Evolutionary conservation across 352 stramenopile species (phyloP).

Genomic region (Globisporangium canariense): DNA sequence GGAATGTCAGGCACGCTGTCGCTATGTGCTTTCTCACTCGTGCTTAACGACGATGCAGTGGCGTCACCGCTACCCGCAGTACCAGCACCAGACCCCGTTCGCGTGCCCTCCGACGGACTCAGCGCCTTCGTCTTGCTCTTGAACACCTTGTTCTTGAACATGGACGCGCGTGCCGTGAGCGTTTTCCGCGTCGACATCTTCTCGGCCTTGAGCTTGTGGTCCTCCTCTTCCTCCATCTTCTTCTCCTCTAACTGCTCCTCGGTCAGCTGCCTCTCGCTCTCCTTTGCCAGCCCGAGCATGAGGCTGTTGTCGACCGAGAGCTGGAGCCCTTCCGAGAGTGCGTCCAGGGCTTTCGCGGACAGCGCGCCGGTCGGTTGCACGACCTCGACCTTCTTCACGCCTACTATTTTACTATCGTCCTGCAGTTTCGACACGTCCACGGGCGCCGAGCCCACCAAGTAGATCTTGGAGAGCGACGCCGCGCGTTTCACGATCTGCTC

Average conservation of each 20-base stretch:
- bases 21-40: constrained; percentile 15
- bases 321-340: constrained; percentile 71
- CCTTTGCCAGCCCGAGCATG: constrained; percentile 20
- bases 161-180: constrained; percentile 56
- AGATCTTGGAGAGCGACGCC: constrained; percentile 80
- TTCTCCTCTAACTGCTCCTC: constrained; percentile 84
- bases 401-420: constrained; percentile 72
- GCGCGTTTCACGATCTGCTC: constrained; percentile 63
- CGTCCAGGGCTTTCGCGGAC: constrained; percentile 73
- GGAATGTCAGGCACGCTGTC: constrained; percentile 20
- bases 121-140: constrained; percentile 27
- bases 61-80: constrained; percentile 14
- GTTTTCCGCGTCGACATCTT: constrained; percentile 65
- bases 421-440: constrained; percentile 81
- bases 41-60: neutral
- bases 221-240: constrained; percentile 86
- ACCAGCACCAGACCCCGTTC: constrained; percentile 1
- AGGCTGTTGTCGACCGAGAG: constrained; percentile 61
- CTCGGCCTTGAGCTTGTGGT: constrained; percentile 76
- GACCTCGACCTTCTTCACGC: constrained; percentile 73
- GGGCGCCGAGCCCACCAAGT: constrained; percentile 73
- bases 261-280: constrained; percentile 39
- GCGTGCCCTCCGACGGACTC: constrained; percentile 9
- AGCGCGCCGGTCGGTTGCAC: constrained; percentile 70
- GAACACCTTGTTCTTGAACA: constrained; percentile 82